Percentiles rank a stretch among this genome's conserved stretches.
Evolutionary conservation across 306 rosid genomes (phyloP).

Genomic region (Luffa acutangula): DNA sequence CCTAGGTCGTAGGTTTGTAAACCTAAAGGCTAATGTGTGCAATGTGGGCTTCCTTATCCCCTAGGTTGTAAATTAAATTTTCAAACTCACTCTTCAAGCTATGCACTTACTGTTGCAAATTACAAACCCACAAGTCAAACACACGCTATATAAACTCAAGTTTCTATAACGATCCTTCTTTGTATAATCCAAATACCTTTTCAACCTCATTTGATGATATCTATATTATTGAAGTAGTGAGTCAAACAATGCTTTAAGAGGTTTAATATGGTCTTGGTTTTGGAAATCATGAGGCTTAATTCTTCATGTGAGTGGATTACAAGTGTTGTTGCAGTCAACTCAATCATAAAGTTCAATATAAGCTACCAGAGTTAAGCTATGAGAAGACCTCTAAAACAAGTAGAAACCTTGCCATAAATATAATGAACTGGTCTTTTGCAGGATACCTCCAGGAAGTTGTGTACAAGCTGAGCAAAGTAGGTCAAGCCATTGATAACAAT

Average conservation of each 20-base stretch:
- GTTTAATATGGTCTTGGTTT: not conserved
- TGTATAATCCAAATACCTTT: not conserved
- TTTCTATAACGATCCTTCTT: not conserved
- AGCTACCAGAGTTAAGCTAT: not conserved
- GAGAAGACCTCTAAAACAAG: not conserved
- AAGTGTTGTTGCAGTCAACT: not conserved
- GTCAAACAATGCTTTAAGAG: not conserved
- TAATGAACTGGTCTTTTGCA: conserved; percentile 21
- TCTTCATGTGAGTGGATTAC: not conserved
- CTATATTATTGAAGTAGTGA: not conserved
- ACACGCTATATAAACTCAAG: not conserved
- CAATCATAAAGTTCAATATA: not conserved
- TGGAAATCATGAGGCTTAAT: not conserved
- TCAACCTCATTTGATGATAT: not conserved
- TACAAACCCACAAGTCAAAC: not conserved
- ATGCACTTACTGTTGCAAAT: not conserved
- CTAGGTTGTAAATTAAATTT: not conserved
- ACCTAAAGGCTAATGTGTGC: too few species aligned
- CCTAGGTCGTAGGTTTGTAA: not conserved
- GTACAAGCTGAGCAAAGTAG: conserved; percentile 74
- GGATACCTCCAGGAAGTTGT: conserved; percentile 80
- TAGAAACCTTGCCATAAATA: not conserved
- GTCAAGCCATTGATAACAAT: conserved; percentile 72
- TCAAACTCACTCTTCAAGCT: not conserved
- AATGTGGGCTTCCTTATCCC: not conserved